A percentile compares a stretch with the other conserved stretches of the same genome.
phyloP scores from a whole-genome alignment of 257 asterid genomes.

The Nicotiana otophora region DNA sequence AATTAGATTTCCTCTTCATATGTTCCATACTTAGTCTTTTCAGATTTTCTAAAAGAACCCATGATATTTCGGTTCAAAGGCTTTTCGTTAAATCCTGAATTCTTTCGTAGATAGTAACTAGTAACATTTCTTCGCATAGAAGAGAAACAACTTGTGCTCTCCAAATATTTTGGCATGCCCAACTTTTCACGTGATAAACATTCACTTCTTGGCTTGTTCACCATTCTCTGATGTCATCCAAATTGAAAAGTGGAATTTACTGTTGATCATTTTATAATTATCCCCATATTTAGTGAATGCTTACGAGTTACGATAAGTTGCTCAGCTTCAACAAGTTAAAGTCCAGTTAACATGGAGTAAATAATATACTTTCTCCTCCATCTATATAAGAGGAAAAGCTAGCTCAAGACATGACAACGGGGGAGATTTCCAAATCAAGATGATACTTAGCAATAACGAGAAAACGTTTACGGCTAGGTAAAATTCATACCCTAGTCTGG shows the following conservation, averaged over 20 bases:
- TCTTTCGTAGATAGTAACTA: not conserved
- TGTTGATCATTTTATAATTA: not conserved
- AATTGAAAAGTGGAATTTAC: not conserved
- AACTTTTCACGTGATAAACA: constrained; percentile 4
- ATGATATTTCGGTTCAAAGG: not conserved
- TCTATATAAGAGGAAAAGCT: too few species aligned
- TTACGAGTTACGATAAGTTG: not conserved
- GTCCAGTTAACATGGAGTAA: not conserved
- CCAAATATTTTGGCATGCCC: not conserved
- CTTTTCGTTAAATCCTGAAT: not conserved
- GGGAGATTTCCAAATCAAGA: too few species aligned
- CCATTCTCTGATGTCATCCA: not conserved
- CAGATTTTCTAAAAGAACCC: not conserved
- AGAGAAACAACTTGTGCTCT: not conserved
- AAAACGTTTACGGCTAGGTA: too few species aligned
- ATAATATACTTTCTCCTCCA: not conserved
- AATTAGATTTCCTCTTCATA: not conserved
- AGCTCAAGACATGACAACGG: too few species aligned
- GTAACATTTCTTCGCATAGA: not conserved
- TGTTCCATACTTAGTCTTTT: constrained; percentile 3
- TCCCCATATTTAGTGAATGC: not conserved
- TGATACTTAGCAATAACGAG: too few species aligned
- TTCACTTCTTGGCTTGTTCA: not conserved
- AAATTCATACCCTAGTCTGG: too few species aligned
- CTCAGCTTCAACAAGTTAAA: not conserved